Evolutionary conservation across 805 yeast species (phyloP).

Genomic region (Candida tibetensis): DNA sequence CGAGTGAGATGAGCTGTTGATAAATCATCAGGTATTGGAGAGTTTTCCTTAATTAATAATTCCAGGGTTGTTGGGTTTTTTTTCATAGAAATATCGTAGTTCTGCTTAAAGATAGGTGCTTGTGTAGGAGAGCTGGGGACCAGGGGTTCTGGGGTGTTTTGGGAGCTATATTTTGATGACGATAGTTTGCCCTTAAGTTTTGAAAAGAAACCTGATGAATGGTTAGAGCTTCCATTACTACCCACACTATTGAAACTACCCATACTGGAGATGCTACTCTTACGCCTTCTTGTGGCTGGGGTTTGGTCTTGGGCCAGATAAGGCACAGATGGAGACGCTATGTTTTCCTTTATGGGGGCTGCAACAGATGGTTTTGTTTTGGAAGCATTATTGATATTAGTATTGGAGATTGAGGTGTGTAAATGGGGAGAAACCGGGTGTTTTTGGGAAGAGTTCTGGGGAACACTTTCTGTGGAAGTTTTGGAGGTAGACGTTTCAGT

Average conservation of each 20-base stretch:
- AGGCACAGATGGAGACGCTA: conserved; percentile 9
- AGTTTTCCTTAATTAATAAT: neutral
- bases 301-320: neutral
- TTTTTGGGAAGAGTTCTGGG: neutral
- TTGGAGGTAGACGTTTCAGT: conserved; percentile 2
- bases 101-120: conserved; percentile 15
- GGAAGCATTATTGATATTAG: conserved; percentile 26
- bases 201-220: conserved; percentile 29
- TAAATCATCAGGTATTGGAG: neutral
- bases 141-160: conserved; percentile 3
- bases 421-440: conserved; percentile 14
- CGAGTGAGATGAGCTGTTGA: conserved; percentile 9
- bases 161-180: conserved; percentile 5
- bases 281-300: conserved; percentile 8
- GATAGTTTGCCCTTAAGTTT: conserved; percentile 32
- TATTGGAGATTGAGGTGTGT: conserved; percentile 27
- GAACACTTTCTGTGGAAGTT: neutral
- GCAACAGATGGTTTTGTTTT: conserved; percentile 36
- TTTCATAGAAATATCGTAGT: conserved; percentile 14
- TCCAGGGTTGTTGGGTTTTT: conserved; percentile 1
- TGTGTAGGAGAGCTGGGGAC: conserved; percentile 1
- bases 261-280: conserved; percentile 18
- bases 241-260: conserved; percentile 17
- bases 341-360: conserved; percentile 22
- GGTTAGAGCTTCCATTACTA: conserved; percentile 12